Evolutionary conservation across 352 stramenopile species (phyloP), one percentile per base, ranked within the genome.

Genomic region (Globisporangium cederbergense): DNA sequence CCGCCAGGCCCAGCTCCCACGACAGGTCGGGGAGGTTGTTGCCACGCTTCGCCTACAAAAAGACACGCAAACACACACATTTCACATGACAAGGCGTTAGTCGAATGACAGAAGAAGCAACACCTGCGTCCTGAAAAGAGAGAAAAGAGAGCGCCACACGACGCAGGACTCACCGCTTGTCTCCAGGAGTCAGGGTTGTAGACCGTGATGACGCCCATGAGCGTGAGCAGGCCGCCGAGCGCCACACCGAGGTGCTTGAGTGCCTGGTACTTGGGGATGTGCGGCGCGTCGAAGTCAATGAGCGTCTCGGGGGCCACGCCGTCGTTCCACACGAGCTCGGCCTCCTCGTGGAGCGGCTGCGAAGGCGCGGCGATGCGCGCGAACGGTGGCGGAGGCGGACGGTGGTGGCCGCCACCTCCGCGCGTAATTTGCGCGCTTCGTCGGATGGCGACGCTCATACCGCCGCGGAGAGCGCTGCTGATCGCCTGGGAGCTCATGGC

Each of bases 291-390:
- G 54, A 96, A 96, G 76, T 96, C 87, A 67, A 96, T 90, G 43
- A 96, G 72, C 71, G 86, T 93, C 79, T 96, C 85, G 38, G 87
- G 87, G 18, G 85, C 79, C 20, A 96, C 87, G 60, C 84, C 83
- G 66, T 96, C 87, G 70, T 91, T 93, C 87, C 87, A 96, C 58
- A 96, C 87, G 32, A 96, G 76, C 68, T 96, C 87, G 20, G 79
- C 67, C 45, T 93, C 79, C 64, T 94, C 83, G 64, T 90, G 83
- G 47, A 93, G 78, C 42, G 78, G 75, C 74, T 91, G 75, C 40
- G 73, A 71, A 3, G 85, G 73, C 53, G 70, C 71, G 25, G 82
- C 72, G 43, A 96, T 81, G 63, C 87, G 87, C 61, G 85, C 85
- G 58, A 93, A 96, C 45, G 87, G 87, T 58, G 87, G 87, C 25